phyloP scores from a whole-genome alignment of 768 basidiomycete species.

The Trametes meyenii region DNA sequence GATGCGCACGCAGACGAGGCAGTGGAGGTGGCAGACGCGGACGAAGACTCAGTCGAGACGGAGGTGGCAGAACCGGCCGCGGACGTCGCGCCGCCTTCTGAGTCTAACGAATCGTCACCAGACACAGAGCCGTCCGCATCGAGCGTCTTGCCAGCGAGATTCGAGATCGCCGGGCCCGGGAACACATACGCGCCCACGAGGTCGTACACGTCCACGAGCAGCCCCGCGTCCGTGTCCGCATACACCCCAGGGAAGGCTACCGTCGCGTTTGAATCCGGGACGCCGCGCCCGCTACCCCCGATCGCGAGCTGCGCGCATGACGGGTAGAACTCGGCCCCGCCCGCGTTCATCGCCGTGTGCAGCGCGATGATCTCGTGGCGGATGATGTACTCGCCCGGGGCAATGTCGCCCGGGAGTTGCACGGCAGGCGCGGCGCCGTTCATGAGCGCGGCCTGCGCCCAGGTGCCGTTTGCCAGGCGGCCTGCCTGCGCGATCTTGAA shows the following conservation, averaged over 20 bases:
- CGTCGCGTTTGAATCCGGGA: conserved; percentile 44
- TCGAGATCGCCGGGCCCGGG: conserved; percentile 28
- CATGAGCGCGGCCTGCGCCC: conserved; percentile 36
- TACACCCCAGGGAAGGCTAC: conserved; percentile 78
- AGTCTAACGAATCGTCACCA: not conserved
- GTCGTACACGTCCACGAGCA: conserved; percentile 45
- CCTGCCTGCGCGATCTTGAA: conserved; percentile 57
- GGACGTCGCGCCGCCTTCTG: too few species aligned
- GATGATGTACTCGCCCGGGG: conserved; percentile 72
- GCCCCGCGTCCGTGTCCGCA: conserved; percentile 68
- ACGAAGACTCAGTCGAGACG: too few species aligned
- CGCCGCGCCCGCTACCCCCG: conserved; percentile 54
- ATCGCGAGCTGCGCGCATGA: conserved; percentile 62
- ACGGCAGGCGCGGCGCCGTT: not conserved
- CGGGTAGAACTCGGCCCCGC: conserved; percentile 78
- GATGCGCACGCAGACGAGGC: not conserved
- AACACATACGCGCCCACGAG: conserved; percentile 20
- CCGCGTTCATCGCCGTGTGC: conserved; percentile 32
- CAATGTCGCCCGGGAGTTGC: conserved; percentile 40
- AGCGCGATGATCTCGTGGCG: conserved; percentile 60
- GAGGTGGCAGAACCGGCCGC: too few species aligned
- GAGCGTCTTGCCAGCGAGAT: conserved; percentile 15
- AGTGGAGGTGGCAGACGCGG: too few species aligned
- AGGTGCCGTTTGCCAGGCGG: conserved; percentile 27
- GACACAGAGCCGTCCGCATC: not conserved